Percentiles rank a stretch among this genome's conserved stretches.
Evolutionary conservation across 352 stramenopile species (phyloP).

Genomic region (Globisporangium emineosum): DNA sequence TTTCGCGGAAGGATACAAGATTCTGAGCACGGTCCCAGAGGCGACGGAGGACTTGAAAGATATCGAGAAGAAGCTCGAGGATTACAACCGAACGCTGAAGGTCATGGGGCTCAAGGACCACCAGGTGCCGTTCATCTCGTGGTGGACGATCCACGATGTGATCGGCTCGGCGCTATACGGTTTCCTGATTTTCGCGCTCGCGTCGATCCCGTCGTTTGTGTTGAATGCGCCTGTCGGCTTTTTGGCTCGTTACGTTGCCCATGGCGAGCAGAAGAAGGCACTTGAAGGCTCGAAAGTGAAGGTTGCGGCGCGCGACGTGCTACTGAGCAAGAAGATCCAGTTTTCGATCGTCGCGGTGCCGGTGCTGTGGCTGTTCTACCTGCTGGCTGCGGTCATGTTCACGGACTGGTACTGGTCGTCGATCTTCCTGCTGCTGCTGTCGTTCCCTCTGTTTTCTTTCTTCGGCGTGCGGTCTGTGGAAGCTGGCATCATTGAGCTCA

Average conservation of each 20-base stretch:
- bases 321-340: constrained; percentile 93
- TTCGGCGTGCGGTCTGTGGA: constrained; percentile 86
- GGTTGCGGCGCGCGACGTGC: constrained; percentile 85
- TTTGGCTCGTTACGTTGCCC: constrained; percentile 74
- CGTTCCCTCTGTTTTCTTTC: constrained; percentile 87
- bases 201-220: constrained; percentile 89
- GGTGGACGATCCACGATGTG: constrained; percentile 87
- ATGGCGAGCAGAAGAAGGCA: constrained; percentile 77
- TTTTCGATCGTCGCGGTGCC: constrained; percentile 91
- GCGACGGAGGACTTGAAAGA: constrained; percentile 52
- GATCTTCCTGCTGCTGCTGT: constrained; percentile 72
- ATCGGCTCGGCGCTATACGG: constrained; percentile 87
- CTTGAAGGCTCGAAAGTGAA: constrained; percentile 90
- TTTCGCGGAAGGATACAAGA: constrained; percentile 89
- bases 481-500: constrained; percentile 86
- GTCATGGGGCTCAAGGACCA: constrained; percentile 90
- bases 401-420: constrained; percentile 87
- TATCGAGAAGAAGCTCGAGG: constrained; percentile 75
- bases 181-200: constrained; percentile 82
- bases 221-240: constrained; percentile 90
- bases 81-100: constrained; percentile 84
- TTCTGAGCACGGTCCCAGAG: constrained; percentile 66
- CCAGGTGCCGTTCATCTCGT: constrained; percentile 86
- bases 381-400: constrained; percentile 72
- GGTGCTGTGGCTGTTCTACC: constrained; percentile 85